Base-by-base conservation (phyloP, 2,329 filamentous ascomycete genomes). In the Trichoderma sp. region DNA sequence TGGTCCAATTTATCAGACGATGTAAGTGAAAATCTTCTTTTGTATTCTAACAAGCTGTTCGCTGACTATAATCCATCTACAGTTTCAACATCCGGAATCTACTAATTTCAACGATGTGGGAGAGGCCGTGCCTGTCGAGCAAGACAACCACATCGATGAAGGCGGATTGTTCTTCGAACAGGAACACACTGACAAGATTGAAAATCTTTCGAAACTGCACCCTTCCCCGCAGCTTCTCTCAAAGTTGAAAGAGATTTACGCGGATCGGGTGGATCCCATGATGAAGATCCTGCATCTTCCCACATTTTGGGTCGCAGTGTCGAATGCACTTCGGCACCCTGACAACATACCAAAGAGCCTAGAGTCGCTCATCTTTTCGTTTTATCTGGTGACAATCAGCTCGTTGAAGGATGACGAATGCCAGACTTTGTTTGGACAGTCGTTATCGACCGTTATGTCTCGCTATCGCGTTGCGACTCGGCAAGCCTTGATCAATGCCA, bases 221-320 rank as follows among this genome's bases (percentile, higher is more conserved):
- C 18, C 35, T 7, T 14, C 56, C 1, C 16, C 21, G 4, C 27
- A n/a, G 21, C 12, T 72, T 7, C 38, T 72, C n/a, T 29, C 38
- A 2, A 72, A 50, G 12, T 11, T 72, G 14, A 63, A 50, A n/a
- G 68, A 63, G 3, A 12, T 53, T 3, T 72, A 35, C 35, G 24
- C 45, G 3, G 68, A 72, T 12, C 27, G 68, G 18, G 68, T 72
- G 18, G 68, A 72, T n/a, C 68, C 68, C 7, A 24, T 72, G 35
- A 50, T 63, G 68, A 72, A 72, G 4, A 50, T 72, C n/a, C n/a
- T 72, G n/a, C 68, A 72, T 33, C 59, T 72, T 45, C 68, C 68
- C 6, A 72, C 68, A 7, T 72, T 72, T 24, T 72, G 68, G 68
- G 27, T 1, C n/a, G 6, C 59, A 4, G 4, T 72, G 27, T 3